Evolutionary conservation across 352 stramenopile species (phyloP).

Genomic region (Phytophthora sp.): DNA sequence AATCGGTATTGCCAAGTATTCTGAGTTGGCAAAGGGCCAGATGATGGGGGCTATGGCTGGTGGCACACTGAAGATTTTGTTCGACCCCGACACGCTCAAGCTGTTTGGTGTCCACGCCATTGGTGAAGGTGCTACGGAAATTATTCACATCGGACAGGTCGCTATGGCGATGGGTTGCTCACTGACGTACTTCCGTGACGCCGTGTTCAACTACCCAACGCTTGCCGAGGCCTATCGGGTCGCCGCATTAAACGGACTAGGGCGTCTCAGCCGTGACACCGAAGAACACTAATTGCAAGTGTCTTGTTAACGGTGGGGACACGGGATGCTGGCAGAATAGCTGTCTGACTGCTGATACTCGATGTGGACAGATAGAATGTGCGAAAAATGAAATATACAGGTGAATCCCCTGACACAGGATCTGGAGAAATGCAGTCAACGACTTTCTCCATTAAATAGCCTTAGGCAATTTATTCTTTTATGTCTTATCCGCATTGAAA

Average conservation of each 20-base stretch:
- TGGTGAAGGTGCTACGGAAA: constrained; percentile 89
- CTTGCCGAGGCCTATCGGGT: constrained; percentile 92
- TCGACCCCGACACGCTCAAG: constrained; percentile 80
- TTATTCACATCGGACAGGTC: constrained; percentile 93
- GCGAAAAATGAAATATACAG: constrained; percentile 34
- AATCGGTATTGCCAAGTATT: constrained; percentile 87
- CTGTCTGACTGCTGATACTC: constrained; percentile 13
- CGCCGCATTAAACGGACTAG: constrained; percentile 85
- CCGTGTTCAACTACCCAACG: constrained; percentile 94
- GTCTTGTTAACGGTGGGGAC: not conserved
- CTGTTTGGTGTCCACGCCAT: constrained; percentile 90
- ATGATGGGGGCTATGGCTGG: constrained; percentile 84
- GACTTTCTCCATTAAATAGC: too few species aligned
- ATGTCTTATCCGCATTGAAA: constrained; percentile 29
- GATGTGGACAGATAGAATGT: constrained; percentile 31
- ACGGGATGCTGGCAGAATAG: constrained; percentile 3
- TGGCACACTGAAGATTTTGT: constrained; percentile 91
- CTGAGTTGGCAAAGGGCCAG: constrained; percentile 90
- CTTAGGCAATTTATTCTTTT: too few species aligned
- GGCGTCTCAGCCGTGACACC: constrained; percentile 83
- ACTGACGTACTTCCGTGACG: constrained; percentile 89
- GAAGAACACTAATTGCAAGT: constrained; percentile 60
- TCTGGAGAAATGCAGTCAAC: too few species aligned
- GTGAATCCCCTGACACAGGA: too few species aligned
- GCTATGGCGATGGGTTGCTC: constrained; percentile 82